Evolutionary conservation across 1,139 yeast genomes (phyloP).

Genomic region (Nakaseomyces nivariensis): DNA sequence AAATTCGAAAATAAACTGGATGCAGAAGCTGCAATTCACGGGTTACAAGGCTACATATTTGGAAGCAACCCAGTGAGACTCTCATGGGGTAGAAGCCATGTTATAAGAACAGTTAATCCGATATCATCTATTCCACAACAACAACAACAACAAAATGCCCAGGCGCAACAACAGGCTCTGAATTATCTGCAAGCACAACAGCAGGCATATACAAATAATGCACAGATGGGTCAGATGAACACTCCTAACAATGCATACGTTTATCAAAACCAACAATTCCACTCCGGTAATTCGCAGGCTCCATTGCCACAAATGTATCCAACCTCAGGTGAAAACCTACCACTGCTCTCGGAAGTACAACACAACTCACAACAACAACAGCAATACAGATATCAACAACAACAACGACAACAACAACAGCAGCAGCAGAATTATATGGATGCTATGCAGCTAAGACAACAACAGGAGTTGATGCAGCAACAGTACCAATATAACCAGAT

Average conservation of each 20-base stretch:
- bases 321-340: not conserved
- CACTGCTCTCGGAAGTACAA: not conserved
- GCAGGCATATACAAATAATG: not conserved
- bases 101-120: not conserved
- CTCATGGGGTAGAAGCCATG: slow-evolving; percentile 67
- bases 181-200: not conserved
- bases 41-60: slow-evolving; percentile 87
- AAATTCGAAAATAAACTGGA: slow-evolving; percentile 69
- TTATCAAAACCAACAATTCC: not conserved
- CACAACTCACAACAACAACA: slow-evolving; percentile 4
- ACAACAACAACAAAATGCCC: slow-evolving; percentile 4
- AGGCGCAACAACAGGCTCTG: slow-evolving; percentile 3
- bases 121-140: slow-evolving; percentile 9
- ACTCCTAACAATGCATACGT: not conserved
- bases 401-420: slow-evolving; percentile 16
- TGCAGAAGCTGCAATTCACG: slow-evolving; percentile 83
- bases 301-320: not conserved
- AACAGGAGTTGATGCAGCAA: not conserved
- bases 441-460: slow-evolving; percentile 1
- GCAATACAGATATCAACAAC: slow-evolving; percentile 1
- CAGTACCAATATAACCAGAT: not conserved
- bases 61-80: slow-evolving; percentile 78
- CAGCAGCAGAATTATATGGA: slow-evolving; percentile 10
- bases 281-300: not conserved
- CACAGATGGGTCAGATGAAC: not conserved